Evolutionary conservation across 2,329 filamentous ascomycete genomes (phyloP), one percentile per base, ranked within the genome.

Genomic region (Colletotrichum sp.): DNA sequence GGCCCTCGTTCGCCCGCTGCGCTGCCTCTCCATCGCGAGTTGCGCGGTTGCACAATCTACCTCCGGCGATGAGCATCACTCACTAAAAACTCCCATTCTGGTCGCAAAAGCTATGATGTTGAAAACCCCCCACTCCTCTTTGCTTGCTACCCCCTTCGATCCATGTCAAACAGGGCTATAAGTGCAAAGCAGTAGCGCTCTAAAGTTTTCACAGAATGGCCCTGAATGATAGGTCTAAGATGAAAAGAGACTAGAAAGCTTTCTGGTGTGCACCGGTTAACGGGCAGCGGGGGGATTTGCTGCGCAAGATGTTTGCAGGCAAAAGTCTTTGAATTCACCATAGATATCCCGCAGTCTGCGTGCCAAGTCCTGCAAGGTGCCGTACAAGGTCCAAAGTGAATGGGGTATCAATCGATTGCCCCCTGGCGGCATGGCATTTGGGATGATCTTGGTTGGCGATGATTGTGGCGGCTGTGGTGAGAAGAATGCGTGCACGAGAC

Each of bases 191-290:
- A 10, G 16, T 5, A 39, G 5, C 16, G 5, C 16, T 39, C 36
- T 39, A 0, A 5, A 39, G 1, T 18, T 0, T 39, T 39, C 36
- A 0, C 16, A 39, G 36, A 39, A 6, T 39, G 16, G 16, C 16
- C 36, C 36, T 1, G 0, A 1, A 2, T 39, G 2, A 18, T 0
- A 3, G 36, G 36, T 39, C 36, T 2, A 9, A 10, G 16, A 39
- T 39, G 0, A 39, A 9, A 18, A 39, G 36, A 39, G 16, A 18
- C 16, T 5, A 39, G 36, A 39, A 18, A 39, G 18, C 39, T 43
- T 6, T 0, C 39, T 43, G 9, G 39, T 8, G 39, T 43, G 16
- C 39, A 43, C 16, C 2, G 5, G 39, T 43, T 4, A 43, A 43
- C 8, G 4, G 39, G 5, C 39, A 43, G 18, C 1, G 5, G 39